Conservation (phyloP, 2,329 filamentous ascomycete species). For the Ophiosphaerella korrae region DNA sequence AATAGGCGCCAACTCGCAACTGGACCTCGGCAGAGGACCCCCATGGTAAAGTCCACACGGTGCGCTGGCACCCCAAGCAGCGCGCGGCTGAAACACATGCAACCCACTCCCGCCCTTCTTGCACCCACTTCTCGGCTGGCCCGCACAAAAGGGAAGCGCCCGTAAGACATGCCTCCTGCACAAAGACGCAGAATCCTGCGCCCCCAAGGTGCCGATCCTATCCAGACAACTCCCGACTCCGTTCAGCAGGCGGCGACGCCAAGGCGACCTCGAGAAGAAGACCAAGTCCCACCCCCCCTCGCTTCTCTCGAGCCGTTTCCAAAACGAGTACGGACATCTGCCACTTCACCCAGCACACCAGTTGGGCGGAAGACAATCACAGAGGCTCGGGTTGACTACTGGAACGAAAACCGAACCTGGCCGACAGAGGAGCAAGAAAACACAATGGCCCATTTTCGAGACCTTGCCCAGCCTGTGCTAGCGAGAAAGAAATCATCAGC, state of each 20-base stretch:
- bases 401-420: conserved; percentile 15
- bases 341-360: background rate
- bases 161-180: conserved; percentile 1
- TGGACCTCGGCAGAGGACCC: too few relatives aligned
- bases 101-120: conserved; percentile 3
- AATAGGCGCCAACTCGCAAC: too few relatives aligned
- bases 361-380: background rate
- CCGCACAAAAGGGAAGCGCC: conserved; percentile 9
- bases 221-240: too few relatives aligned
- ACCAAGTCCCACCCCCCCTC: too few relatives aligned
- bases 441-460: conserved; percentile 18
- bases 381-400: conserved; percentile 1
- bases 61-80: too few relatives aligned
- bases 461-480: conserved; percentile 10
- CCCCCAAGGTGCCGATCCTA: too few relatives aligned
- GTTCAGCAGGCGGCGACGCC: too few relatives aligned
- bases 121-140: conserved; percentile 3
- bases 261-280: too few relatives aligned
- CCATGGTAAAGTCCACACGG: too few relatives aligned
- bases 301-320: background rate
- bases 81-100: background rate
- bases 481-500: conserved; percentile 8
- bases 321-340: background rate
- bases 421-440: conserved; percentile 23
- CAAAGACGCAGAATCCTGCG: too few relatives aligned